Evolutionary conservation across 345 rosid species (phyloP), one percentile per base, ranked within the genome.

Genomic region (Gossypium longicalyx): DNA sequence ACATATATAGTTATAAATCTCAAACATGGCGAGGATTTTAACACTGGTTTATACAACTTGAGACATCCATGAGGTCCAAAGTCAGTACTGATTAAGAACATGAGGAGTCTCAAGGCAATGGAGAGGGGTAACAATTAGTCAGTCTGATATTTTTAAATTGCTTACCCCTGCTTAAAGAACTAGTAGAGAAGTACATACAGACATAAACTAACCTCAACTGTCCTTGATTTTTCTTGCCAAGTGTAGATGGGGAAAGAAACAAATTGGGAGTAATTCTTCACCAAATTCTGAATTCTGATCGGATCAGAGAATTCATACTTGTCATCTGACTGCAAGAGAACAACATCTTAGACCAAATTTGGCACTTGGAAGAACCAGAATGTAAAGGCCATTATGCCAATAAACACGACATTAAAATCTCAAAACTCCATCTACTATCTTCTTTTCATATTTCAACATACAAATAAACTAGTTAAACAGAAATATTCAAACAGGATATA

Each of bases 161-260:
- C 12, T 45, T 19, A 12, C 34, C 15, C 38, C 20, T 66, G 5
- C 70, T 45, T 66, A 44, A 66, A 66, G 53, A 17, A 44, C 38
- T 43, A 44, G 27, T 44, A 20, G 52, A 43, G 48, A 66, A 66
- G 10, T 13, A 45, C 17, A 34, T 16, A 57, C 22, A 67, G n/a
- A 60, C 11, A 25, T 52, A 20, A 44, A 27, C 80, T 85, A 75
- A 94, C 99, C 96, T 95, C 99, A 62, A 95, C 65, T 27, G 98
- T 93, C 76, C 91, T 88, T 62, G 99, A 91, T 79, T 95, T 93
- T 76, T 93, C 98, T 74, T 80, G 92, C 98, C 98, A 95, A 13
- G 97, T 91, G 76, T 88, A 95, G 83, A 95, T 91, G 60, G 99
- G 99, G 85, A 93, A 95, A 67, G 98, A 91, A 82, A 95, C 98